Evolutionary conservation across 75 land plant genomes (phyloP).

Genomic region (Azolla pinnata): DNA sequence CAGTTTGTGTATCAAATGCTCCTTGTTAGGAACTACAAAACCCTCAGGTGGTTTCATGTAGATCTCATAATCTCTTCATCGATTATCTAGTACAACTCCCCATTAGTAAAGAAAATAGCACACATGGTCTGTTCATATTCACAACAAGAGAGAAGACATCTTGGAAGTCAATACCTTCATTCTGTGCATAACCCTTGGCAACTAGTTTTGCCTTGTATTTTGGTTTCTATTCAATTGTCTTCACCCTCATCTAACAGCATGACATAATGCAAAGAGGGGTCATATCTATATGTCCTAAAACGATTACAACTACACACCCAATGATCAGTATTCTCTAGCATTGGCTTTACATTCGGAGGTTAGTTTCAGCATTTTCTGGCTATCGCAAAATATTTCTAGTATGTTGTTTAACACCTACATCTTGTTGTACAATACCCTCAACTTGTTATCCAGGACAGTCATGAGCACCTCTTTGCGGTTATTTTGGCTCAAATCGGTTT

Average conservation of each 20-base stretch:
- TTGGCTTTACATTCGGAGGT: too few species aligned
- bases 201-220: not conserved
- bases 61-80: too few species aligned
- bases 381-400: not conserved
- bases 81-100: too few species aligned
- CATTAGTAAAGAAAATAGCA: too few species aligned
- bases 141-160: not conserved
- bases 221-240: slow-evolving; percentile 1
- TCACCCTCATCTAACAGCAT: slow-evolving; percentile 4
- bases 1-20: slow-evolving; percentile 9
- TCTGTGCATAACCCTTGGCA: slow-evolving; percentile 6
- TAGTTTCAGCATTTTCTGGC: too few species aligned
- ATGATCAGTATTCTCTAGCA: not conserved
- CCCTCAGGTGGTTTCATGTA: too few species aligned
- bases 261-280: not conserved
- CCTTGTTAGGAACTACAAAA: too few species aligned
- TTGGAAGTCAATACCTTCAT: slow-evolving; percentile 5
- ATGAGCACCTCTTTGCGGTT: too few species aligned
- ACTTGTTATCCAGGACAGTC: not conserved
- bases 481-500: not conserved
- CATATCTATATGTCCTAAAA: slow-evolving; percentile 1
- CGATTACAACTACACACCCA: slow-evolving; percentile 2
- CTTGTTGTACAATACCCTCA: not conserved
- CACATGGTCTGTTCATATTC: not conserved
- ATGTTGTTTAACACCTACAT: too few species aligned